Percentiles rank a stretch among this genome's conserved stretches.
Evolutionary conservation across 306 rosid genomes (phyloP).

Genomic region (Acacia melanoxylon): DNA sequence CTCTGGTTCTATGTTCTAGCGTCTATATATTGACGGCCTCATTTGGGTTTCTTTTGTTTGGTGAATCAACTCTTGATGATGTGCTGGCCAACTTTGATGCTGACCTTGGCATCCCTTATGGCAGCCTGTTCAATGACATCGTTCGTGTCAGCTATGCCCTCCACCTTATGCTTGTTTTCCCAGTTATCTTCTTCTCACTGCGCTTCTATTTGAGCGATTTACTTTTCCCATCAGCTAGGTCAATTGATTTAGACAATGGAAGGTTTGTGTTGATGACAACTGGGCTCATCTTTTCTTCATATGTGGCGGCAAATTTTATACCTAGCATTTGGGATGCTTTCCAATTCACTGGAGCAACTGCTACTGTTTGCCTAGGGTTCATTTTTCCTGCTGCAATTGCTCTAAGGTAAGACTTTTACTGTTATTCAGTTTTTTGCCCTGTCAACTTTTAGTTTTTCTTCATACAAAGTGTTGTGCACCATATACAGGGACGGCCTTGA

Average conservation of each 20-base stretch:
- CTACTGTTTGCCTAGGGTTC: conserved; percentile 69
- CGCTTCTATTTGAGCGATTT: conserved; percentile 57
- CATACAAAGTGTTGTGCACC: not conserved
- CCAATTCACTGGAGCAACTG: conserved; percentile 77
- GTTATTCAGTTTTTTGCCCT: not conserved
- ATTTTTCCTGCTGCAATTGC: conserved; percentile 73
- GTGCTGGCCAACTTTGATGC: conserved; percentile 71
- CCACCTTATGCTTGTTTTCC: conserved; percentile 75
- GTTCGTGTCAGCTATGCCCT: conserved; percentile 73
- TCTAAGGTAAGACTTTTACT: conserved; percentile 47
- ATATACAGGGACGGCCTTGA: not conserved
- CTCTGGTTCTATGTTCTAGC: conserved; percentile 54
- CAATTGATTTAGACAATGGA: conserved; percentile 36
- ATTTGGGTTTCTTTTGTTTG: conserved; percentile 67
- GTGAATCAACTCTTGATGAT: conserved; percentile 68
- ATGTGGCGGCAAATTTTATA: conserved; percentile 62
- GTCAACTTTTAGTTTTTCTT: not conserved
- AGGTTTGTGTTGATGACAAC: conserved; percentile 49
- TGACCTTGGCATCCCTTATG: conserved; percentile 62
- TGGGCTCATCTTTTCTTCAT: conserved; percentile 48
- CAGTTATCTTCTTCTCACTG: conserved; percentile 61
- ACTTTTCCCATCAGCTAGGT: conserved; percentile 52
- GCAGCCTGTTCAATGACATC: conserved; percentile 55
- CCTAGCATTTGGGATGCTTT: conserved; percentile 74
- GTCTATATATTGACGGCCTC: conserved; percentile 60